These are phyloP conservation scores for Rostrohypoxylon terebratum DNA, from an alignment of 495 filamentous ascomycete genomes.

Conservation along the genomic window DNA sequence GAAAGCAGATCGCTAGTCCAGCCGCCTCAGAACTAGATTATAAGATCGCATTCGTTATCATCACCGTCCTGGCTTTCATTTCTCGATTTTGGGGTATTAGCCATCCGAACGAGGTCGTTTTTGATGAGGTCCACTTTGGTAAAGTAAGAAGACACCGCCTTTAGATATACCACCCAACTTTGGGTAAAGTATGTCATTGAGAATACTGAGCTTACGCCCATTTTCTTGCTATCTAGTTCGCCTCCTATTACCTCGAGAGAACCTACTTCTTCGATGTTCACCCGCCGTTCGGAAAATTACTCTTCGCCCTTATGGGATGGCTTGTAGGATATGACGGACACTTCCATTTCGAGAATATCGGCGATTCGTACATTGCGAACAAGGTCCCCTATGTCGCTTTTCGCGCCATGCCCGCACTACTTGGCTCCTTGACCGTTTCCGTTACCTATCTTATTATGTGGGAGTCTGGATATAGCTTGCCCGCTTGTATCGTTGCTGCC, in stretches of 20 bases:
- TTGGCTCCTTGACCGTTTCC: slow-evolving; percentile 93
- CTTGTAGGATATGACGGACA: slow-evolving; percentile 94
- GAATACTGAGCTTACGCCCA: slow-evolving; percentile 30
- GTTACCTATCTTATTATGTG: slow-evolving; percentile 98
- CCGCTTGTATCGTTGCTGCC: slow-evolving; percentile 87
- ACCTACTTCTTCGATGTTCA: slow-evolving; percentile 99
- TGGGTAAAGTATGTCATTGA: neutral
- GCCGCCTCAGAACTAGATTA: slow-evolving; percentile 80
- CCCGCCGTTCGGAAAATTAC: slow-evolving; percentile 92
- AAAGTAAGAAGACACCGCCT: slow-evolving; percentile 72
- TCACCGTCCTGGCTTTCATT: slow-evolving; percentile 86
- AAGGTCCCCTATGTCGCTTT: slow-evolving; percentile 97
- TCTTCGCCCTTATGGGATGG: slow-evolving; percentile 96
- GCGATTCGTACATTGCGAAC: slow-evolving; percentile 97
- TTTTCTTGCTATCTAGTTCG: slow-evolving; percentile 70
- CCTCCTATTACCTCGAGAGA: slow-evolving; percentile 95
- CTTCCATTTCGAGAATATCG: slow-evolving; percentile 99
- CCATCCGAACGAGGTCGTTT: slow-evolving; percentile 96
- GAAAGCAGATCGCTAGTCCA: slow-evolving; percentile 44
- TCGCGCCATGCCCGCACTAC: slow-evolving; percentile 89
- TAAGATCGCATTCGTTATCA: slow-evolving; percentile 78
- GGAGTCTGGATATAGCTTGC: slow-evolving; percentile 97
- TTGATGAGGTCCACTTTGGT: slow-evolving; percentile 99
- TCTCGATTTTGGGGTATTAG: slow-evolving; percentile 95
- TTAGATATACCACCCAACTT: neutral